These are phyloP conservation scores for Plasmodium cynomolgi DNA, from an alignment of 169 alveolate genomes.

Conservation along the genomic window DNA sequence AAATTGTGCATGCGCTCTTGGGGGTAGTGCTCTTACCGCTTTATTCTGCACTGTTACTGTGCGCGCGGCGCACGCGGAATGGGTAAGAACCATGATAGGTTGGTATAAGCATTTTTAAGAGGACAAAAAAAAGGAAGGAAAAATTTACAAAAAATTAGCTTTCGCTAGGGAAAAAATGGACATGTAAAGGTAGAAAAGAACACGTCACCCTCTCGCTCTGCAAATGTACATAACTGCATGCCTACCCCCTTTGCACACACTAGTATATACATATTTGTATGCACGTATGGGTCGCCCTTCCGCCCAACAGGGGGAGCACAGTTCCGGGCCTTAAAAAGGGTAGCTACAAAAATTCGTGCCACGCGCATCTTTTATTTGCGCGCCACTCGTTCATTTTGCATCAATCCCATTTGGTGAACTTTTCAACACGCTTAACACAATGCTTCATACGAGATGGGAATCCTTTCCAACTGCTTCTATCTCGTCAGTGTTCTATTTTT, in stretches of 20 bases:
- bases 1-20: not conserved
- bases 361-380: not conserved
- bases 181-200: not conserved
- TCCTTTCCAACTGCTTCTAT: not conserved
- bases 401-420: not conserved
- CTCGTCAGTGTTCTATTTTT: not conserved
- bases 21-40: not conserved
- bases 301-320: not conserved
- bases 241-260: not conserved
- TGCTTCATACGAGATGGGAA: not conserved
- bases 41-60: not conserved
- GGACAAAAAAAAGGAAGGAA: not conserved
- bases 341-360: not conserved
- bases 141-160: not conserved
- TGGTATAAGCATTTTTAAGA: not conserved
- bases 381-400: not conserved
- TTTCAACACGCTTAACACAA: not conserved
- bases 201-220: not conserved
- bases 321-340: not conserved
- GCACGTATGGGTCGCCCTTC: not conserved
- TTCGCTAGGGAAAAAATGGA: not conserved
- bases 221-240: not conserved
- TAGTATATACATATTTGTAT: not conserved
- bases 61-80: not conserved
- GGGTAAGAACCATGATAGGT: not conserved